Percentiles rank a stretch among this genome's conserved stretches.
Conservation (phyloP, 495 filamentous ascomycete species). For the Penicillium psychrofluorescens region DNA sequence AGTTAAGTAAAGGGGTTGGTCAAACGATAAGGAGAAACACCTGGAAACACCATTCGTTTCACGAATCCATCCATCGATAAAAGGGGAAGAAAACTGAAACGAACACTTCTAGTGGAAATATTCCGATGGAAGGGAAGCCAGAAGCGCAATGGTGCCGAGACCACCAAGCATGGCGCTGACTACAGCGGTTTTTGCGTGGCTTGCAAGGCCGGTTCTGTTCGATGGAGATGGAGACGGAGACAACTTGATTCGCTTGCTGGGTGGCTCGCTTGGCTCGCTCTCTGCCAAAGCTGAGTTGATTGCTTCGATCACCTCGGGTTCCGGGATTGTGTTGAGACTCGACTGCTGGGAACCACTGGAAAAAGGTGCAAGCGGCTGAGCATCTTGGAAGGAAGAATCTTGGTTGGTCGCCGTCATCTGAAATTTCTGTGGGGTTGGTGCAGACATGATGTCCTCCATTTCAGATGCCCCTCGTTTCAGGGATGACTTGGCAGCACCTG, state of each 20-base stretch:
- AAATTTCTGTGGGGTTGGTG: too few species aligned
- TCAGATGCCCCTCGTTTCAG: slow-evolving; percentile 30
- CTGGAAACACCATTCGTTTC: too few species aligned
- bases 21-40: too few species aligned
- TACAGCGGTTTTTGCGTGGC: slow-evolving; percentile 37
- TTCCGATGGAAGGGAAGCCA: slow-evolving; percentile 38
- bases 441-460: slow-evolving; percentile 9
- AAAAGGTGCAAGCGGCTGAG: background rate
- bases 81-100: background rate
- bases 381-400: slow-evolving; percentile 3
- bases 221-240: slow-evolving; percentile 1
- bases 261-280: slow-evolving; percentile 11
- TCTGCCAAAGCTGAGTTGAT: slow-evolving; percentile 13
- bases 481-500: background rate
- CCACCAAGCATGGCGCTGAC: slow-evolving; percentile 40
- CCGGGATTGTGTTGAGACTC: slow-evolving; percentile 12
- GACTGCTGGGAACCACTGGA: slow-evolving; percentile 18
- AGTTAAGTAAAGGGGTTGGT: too few species aligned
- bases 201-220: slow-evolving; percentile 14
- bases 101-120: slow-evolving; percentile 22
- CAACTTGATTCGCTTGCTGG: slow-evolving; percentile 26
- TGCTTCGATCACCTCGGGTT: slow-evolving; percentile 7
- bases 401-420: background rate
- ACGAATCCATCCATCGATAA: background rate
- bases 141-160: slow-evolving; percentile 40